Base-by-base conservation (phyloP, 805 yeast genomes). In the Kodamaea leandrae region DNA sequence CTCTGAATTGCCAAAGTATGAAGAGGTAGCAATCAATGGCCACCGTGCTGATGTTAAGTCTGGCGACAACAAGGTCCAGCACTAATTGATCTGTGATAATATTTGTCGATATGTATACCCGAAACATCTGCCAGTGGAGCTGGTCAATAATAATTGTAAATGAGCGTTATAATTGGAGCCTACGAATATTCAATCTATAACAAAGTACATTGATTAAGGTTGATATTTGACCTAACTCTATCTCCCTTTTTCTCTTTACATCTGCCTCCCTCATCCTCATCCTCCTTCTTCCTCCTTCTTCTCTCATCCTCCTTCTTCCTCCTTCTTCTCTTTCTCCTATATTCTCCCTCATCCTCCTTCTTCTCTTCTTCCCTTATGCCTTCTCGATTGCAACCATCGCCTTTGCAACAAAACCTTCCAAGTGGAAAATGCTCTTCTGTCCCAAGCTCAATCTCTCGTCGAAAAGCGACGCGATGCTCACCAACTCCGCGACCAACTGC, bases 381-480 rank as follows among this genome's bases (percentile, higher is more conserved):
- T 48, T 64, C 52, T 84, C 93, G 37, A 85, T 59, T 6, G 74
- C 74, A 30, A 87, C 85, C 97, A 93, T 91, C 2, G 81, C 78
- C 57, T 78, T 83, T 1, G 97, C 96, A 14, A 86, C 77, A 57
- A 88, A 93, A 1, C 98, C 99, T 66, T 93, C 99, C 41, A 93
- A 65, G 64, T 93, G 99, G 63, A 87, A 93, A 9, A 93, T 91
- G 27, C 89, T 86, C 61, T 93, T 93, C 44, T 77, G 77, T 2
- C 98, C 99, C 44, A 85, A 65, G 43, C 89, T 78, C 45, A 93
- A 71, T 43, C 99, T 76, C 54, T 93, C 96, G 57, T 93, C 99
- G 53, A 78, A 83, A 1, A 71, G 55, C 2, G 95, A 76, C 2
- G 84, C 83, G 4, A 79, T 63, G 6, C 75, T 75, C 8, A 85